Evolutionary conservation across 1,139 yeast species (phyloP).

Genomic region (Scheffersomyces lignicola): DNA sequence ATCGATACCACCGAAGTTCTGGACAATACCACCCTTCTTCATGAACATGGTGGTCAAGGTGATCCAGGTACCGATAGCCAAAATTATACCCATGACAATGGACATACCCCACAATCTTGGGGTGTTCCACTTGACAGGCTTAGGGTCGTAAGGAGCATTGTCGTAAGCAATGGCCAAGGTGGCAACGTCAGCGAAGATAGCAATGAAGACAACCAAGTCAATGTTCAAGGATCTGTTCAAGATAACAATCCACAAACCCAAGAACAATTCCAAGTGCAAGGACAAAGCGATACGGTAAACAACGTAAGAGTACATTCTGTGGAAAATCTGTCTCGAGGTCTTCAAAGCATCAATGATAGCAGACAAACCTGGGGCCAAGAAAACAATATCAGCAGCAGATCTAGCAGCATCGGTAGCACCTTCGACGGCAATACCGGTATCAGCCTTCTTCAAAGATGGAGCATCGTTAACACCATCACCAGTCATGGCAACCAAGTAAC

Average conservation of each 20-base stretch:
- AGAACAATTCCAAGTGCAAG: slow-evolving; percentile 86
- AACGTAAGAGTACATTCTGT: slow-evolving; percentile 96
- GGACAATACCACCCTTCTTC: slow-evolving; percentile 75
- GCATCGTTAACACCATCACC: slow-evolving; percentile 99
- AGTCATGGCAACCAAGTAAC: slow-evolving; percentile 96
- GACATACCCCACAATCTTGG: slow-evolving; percentile 98
- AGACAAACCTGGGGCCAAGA: slow-evolving; percentile 95
- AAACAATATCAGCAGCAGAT: slow-evolving; percentile 95
- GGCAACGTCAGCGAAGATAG: slow-evolving; percentile 94
- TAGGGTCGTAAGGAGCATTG: slow-evolving; percentile 96
- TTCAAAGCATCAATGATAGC: slow-evolving; percentile 92
- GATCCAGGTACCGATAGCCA: slow-evolving; percentile 91
- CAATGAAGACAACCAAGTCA: slow-evolving; percentile 89
- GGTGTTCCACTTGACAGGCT: slow-evolving; percentile 98
- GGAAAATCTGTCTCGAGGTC: slow-evolving; percentile 96
- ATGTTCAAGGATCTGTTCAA: slow-evolving; percentile 80
- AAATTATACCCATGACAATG: slow-evolving; percentile 72
- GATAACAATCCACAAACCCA: slow-evolving; percentile 93
- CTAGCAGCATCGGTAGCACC: slow-evolving; percentile 97
- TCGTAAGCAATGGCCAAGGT: slow-evolving; percentile 94
- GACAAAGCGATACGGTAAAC: slow-evolving; percentile 95
- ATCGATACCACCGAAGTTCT: slow-evolving; percentile 90
- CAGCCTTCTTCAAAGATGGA: slow-evolving; percentile 94
- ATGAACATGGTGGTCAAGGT: slow-evolving; percentile 89
- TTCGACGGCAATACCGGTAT: slow-evolving; percentile 96